phyloP scores from a whole-genome alignment of 108 stramenopile species.

The Skeletonema menzelii region DNA sequence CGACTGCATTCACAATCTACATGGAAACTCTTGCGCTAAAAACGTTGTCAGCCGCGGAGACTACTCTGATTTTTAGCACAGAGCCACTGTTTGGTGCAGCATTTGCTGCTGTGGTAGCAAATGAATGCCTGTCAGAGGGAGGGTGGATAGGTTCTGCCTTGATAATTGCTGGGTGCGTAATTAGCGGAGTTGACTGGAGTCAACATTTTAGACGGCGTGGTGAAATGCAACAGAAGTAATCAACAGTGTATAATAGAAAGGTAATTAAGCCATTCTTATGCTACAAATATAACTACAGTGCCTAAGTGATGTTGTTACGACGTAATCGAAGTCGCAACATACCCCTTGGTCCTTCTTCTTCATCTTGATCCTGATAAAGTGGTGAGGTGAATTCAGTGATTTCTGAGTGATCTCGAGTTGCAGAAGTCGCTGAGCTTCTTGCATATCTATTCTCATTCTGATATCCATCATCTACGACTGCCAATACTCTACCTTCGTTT shows the following conservation, averaged over 20 bases:
- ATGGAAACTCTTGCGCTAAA: slow-evolving; percentile 89
- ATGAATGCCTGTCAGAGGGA: slow-evolving; percentile 75
- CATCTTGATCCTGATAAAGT: slow-evolving; percentile 36
- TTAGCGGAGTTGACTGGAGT: slow-evolving; percentile 54
- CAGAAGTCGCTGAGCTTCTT: slow-evolving; percentile 33
- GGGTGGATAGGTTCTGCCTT: slow-evolving; percentile 60
- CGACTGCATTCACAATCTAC: slow-evolving; percentile 88
- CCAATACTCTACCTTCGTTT: slow-evolving; percentile 1
- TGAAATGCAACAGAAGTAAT: neutral
- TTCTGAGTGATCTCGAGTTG: slow-evolving; percentile 16
- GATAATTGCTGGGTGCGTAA: slow-evolving; percentile 66
- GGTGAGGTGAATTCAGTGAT: slow-evolving; percentile 35
- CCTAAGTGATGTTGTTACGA: neutral
- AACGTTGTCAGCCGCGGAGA: slow-evolving; percentile 86
- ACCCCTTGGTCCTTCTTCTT: slow-evolving; percentile 2
- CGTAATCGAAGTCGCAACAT: neutral
- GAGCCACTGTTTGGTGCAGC: slow-evolving; percentile 89
- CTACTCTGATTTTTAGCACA: slow-evolving; percentile 89
- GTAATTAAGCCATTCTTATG: neutral
- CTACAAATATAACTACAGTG: neutral
- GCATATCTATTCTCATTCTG: slow-evolving; percentile 23
- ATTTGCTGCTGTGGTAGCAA: slow-evolving; percentile 78
- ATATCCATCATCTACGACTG: slow-evolving; percentile 33
- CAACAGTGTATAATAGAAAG: neutral
- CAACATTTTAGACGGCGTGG: neutral